Percentiles rank a stretch among this genome's conserved stretches.
Evolutionary conservation across 306 rosid genomes (phyloP).

Genomic region (Cucurbita argyrosperma): DNA sequence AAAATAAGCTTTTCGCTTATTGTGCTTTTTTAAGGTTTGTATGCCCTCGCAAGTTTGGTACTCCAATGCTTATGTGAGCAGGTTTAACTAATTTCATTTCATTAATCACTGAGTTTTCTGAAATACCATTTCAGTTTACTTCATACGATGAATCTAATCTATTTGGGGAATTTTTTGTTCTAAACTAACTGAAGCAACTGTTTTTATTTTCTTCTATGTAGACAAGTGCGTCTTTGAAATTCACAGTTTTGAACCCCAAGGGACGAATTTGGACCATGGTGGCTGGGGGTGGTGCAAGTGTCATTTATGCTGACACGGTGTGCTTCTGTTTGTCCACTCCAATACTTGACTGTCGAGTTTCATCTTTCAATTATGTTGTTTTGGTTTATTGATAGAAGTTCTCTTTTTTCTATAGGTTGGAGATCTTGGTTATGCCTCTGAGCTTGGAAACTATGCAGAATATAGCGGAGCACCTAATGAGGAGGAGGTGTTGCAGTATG

Average conservation of each 20-base stretch:
- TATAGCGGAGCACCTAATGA: conserved; percentile 98
- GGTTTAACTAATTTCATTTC: not conserved
- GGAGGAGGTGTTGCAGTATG: conserved; percentile 93
- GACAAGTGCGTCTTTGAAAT: conserved; percentile 96
- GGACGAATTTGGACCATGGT: conserved; percentile 99
- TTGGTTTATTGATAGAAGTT: not conserved
- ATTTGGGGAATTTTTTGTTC: not conserved
- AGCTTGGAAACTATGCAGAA: conserved; percentile 98
- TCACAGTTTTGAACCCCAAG: conserved; percentile 81
- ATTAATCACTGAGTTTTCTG: not conserved
- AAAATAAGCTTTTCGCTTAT: not conserved
- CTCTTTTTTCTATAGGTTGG: conserved; percentile 44
- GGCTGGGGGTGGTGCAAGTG: conserved; percentile 99
- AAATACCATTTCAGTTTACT: not conserved
- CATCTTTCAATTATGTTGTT: not conserved
- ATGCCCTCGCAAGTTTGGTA: not conserved
- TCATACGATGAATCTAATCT: not conserved
- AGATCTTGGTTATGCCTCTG: conserved; percentile 91
- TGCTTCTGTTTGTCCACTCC: conserved; percentile 7
- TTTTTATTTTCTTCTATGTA: conserved; percentile 18
- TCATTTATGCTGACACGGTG: conserved; percentile 91
- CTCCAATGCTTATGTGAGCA: not conserved
- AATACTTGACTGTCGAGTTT: not conserved
- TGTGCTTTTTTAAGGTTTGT: not conserved
- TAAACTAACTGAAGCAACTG: not conserved